Conservation (phyloP, 1,139 yeast species). For the Meyerozyma carpophila region DNA sequence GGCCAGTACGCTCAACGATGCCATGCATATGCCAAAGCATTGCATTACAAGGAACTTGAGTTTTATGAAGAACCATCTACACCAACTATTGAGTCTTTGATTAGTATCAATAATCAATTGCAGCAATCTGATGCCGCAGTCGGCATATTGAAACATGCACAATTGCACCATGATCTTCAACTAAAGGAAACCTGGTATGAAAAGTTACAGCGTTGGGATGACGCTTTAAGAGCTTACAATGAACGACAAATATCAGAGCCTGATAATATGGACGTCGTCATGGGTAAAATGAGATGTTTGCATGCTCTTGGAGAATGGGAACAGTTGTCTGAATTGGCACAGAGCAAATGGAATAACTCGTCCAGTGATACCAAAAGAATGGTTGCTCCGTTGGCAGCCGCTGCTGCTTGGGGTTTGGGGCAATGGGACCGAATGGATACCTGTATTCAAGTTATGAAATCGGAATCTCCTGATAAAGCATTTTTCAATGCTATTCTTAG, state of each 20-base stretch:
- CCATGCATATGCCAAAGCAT: slow-evolving; percentile 95
- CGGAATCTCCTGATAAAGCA: slow-evolving; percentile 90
- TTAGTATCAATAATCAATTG: slow-evolving; percentile 86
- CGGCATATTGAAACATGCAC: slow-evolving; percentile 94
- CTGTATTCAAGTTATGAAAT: slow-evolving; percentile 83
- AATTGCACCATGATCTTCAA: slow-evolving; percentile 85
- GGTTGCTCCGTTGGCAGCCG: slow-evolving; percentile 98
- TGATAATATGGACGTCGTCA: slow-evolving; percentile 67
- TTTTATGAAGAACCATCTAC: slow-evolving; percentile 92
- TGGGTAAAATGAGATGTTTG: slow-evolving; percentile 97
- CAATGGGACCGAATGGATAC: slow-evolving; percentile 97
- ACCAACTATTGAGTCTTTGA: slow-evolving; percentile 86
- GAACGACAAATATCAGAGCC: slow-evolving; percentile 60
- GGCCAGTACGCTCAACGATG: slow-evolving; percentile 94
- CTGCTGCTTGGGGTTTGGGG: slow-evolving; percentile 98
- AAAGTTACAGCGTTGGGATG: slow-evolving; percentile 96
- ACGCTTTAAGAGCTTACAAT: slow-evolving; percentile 86
- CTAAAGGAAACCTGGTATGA: slow-evolving; percentile 97
- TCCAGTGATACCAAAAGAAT: slow-evolving; percentile 69
- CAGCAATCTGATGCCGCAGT: slow-evolving; percentile 98
- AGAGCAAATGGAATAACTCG: slow-evolving; percentile 76
- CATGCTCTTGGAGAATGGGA: slow-evolving; percentile 99
- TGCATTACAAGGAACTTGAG: slow-evolving; percentile 92
- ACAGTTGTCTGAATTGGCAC: slow-evolving; percentile 78
- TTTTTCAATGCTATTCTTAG: slow-evolving; percentile 88